A percentile compares a stretch with the other conserved stretches of the same genome.
Conservation (phyloP, 2,329 filamentous ascomycete species). For the Colletotrichum zoysiae region DNA sequence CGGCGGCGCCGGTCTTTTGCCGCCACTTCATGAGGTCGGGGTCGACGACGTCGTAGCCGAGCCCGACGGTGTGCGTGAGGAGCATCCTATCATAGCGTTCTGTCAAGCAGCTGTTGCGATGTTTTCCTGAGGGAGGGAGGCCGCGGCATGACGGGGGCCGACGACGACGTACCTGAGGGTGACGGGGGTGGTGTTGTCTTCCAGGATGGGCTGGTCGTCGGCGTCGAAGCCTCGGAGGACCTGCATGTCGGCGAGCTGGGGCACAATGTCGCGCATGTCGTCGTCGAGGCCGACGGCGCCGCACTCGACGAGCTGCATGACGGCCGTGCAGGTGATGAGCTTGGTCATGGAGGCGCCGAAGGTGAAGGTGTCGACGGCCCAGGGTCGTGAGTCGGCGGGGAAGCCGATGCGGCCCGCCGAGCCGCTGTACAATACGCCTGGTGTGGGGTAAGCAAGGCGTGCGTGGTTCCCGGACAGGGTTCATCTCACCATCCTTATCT, state of each 20-base stretch:
- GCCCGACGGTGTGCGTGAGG: conserved; percentile 63
- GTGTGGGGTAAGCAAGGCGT: neutral
- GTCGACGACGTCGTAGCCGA: conserved; percentile 58
- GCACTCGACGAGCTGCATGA: conserved; percentile 57
- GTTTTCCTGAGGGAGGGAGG: neutral
- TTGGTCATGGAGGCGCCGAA: conserved; percentile 60
- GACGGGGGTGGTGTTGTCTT: conserved; percentile 53
- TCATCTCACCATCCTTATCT: conserved; percentile 48
- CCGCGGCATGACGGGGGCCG: neutral
- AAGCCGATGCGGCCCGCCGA: conserved; percentile 53
- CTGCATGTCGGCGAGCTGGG: conserved; percentile 50
- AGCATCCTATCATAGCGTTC: conserved; percentile 50
- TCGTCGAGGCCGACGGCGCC: conserved; percentile 52
- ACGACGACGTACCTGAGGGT: conserved; percentile 51
- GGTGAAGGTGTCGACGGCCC: conserved; percentile 50
- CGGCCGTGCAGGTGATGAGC: conserved; percentile 52
- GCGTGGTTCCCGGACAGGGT: neutral
- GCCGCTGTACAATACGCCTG: conserved; percentile 53
- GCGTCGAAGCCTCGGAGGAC: conserved; percentile 55
- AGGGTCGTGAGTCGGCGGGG: conserved; percentile 47
- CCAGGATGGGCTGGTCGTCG: conserved; percentile 53
- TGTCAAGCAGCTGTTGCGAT: neutral
- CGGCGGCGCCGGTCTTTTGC: conserved; percentile 51
- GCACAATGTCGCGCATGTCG: conserved; percentile 51
- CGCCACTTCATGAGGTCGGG: conserved; percentile 58